Conservation (phyloP, 1,284 basidiomycete genomes). For the Trametes polyzona region DNA sequence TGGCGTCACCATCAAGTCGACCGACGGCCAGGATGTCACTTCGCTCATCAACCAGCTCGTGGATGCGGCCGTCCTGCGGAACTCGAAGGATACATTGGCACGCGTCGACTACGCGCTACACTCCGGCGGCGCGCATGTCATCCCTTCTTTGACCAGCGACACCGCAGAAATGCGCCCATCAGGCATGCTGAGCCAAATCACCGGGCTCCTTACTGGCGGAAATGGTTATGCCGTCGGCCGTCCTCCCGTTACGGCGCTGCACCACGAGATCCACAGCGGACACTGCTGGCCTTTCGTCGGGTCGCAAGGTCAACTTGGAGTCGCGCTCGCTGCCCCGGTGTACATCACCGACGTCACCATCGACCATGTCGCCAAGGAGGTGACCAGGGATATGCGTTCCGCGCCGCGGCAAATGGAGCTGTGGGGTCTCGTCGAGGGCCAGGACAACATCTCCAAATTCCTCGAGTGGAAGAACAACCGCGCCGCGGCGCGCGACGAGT, state of each 20-base stretch:
- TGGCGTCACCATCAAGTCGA: constrained; percentile 67
- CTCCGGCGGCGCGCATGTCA: constrained; percentile 79
- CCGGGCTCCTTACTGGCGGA: constrained; percentile 61
- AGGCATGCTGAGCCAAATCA: constrained; percentile 46
- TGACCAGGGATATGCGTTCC: constrained; percentile 77
- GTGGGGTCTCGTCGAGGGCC: constrained; percentile 85
- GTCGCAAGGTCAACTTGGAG: constrained; percentile 76
- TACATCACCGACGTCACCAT: constrained; percentile 81
- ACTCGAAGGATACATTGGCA: constrained; percentile 79
- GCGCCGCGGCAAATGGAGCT: constrained; percentile 89
- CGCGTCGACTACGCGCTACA: constrained; percentile 86
- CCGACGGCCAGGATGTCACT: constrained; percentile 78
- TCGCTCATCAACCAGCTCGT: constrained; percentile 75
- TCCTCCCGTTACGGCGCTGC: constrained; percentile 83
- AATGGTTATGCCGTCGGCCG: constrained; percentile 70
- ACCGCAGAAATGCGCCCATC: constrained; percentile 70
- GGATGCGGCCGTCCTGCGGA: constrained; percentile 66
- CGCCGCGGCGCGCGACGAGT: constrained; percentile 39
- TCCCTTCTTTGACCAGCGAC: constrained; percentile 81
- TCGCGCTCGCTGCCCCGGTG: constrained; percentile 73
- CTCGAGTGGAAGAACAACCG: constrained; percentile 46
- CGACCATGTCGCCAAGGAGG: constrained; percentile 83
- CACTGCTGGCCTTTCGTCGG: constrained; percentile 95
- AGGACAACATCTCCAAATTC: constrained; percentile 68
- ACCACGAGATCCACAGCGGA: constrained; percentile 81